These are phyloP conservation scores for Bombardia bombarda DNA, from an alignment of 495 filamentous ascomycete genomes.

Conservation along the genomic window DNA sequence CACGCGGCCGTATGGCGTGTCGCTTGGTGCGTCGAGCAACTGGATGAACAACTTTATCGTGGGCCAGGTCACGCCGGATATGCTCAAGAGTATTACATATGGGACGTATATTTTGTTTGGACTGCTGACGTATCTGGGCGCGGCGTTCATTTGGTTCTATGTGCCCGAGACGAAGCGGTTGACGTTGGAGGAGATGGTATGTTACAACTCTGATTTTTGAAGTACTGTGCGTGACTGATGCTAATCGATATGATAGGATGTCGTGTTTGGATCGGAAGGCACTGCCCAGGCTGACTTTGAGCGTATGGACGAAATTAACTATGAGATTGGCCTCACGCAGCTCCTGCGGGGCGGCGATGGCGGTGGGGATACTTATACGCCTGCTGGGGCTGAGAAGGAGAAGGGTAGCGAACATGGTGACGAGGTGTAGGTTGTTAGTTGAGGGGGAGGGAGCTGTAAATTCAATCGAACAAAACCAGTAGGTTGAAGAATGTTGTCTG, in stretches of 20 bases:
- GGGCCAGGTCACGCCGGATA: slow-evolving; percentile 67
- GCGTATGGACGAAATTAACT: slow-evolving; percentile 65
- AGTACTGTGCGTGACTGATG: slow-evolving; percentile 13
- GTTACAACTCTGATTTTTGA: slow-evolving; percentile 10
- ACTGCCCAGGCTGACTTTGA: slow-evolving; percentile 63
- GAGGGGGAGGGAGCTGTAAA: no score
- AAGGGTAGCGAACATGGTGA: neutral
- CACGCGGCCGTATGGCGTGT: slow-evolving; percentile 65
- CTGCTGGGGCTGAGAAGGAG: neutral
- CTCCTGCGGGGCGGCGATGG: slow-evolving; percentile 20
- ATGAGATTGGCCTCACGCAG: slow-evolving; percentile 54
- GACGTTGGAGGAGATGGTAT: slow-evolving; percentile 48
- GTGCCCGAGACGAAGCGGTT: slow-evolving; percentile 69
- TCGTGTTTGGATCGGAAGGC: slow-evolving; percentile 67
- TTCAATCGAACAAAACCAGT: no score
- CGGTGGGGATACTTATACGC: neutral
- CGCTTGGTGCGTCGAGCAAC: slow-evolving; percentile 55
- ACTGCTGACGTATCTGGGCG: slow-evolving; percentile 57
- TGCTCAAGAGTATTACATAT: slow-evolving; percentile 62
- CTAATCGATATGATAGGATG: slow-evolving; percentile 46
- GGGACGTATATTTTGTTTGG: slow-evolving; percentile 80
- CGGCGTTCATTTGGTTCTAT: slow-evolving; percentile 66
- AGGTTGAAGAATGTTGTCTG: no score
- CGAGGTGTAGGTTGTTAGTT: neutral
- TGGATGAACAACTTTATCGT: slow-evolving; percentile 53